Conservation (phyloP, 2,329 filamentous ascomycete species). For the Colletotrichum horii region DNA sequence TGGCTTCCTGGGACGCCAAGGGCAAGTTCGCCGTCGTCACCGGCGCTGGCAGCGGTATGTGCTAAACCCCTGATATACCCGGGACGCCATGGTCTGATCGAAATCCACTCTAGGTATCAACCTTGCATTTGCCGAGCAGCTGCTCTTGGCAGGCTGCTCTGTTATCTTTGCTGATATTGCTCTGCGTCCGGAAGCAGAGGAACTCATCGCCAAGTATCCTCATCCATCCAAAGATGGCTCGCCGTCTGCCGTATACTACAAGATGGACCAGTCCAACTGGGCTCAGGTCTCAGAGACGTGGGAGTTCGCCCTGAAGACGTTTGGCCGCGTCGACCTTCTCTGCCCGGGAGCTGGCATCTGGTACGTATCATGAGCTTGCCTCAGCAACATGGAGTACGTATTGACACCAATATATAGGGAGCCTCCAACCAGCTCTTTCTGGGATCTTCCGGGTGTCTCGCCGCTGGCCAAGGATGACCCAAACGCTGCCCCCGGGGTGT, state of each 20-base stretch:
- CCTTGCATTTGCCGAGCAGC: slow-evolving; percentile 24
- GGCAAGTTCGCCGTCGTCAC: not conserved
- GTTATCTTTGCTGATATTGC: slow-evolving; percentile 31
- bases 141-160: slow-evolving; percentile 28
- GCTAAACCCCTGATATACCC: not conserved
- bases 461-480: slow-evolving; percentile 23
- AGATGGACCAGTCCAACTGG: slow-evolving; percentile 30
- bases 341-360: slow-evolving; percentile 26
- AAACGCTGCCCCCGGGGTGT: slow-evolving; percentile 25
- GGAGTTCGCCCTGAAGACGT: slow-evolving; percentile 18
- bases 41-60: not conserved
- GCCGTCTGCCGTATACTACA: slow-evolving; percentile 33
- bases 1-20: not conserved
- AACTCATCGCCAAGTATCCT: slow-evolving; percentile 16
- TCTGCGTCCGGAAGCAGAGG: slow-evolving; percentile 27
- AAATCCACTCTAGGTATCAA: slow-evolving; percentile 25
- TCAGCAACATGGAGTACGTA: not conserved
- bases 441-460: slow-evolving; percentile 28
- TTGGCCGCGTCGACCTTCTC: slow-evolving; percentile 22
- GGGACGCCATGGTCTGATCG: not conserved
- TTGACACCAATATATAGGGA: slow-evolving; percentile 12
- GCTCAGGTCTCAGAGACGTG: slow-evolving; percentile 26
- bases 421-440: slow-evolving; percentile 29
- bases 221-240: not conserved
- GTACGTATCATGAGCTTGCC: not conserved